These are phyloP conservation scores for Moricandia arvensis DNA, from an alignment of 345 rosid genomes.

Conservation along the genomic window DNA sequence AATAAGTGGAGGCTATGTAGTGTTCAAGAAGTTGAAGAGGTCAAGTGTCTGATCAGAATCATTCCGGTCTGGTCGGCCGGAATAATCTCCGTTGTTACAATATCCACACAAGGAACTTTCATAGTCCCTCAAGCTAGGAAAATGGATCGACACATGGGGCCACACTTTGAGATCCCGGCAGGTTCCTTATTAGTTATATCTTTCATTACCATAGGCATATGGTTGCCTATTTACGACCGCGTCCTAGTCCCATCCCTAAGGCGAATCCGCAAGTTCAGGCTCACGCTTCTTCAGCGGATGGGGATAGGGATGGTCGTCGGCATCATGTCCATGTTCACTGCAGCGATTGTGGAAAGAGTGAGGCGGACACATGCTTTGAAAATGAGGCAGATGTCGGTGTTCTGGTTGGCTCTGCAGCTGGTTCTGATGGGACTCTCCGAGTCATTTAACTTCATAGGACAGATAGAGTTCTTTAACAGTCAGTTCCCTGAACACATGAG, in stretches of 20 bases:
- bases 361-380: constrained; percentile 38
- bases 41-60: constrained; percentile 56
- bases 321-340: constrained; percentile 47
- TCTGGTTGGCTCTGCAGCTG: constrained; percentile 57
- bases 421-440: constrained; percentile 50
- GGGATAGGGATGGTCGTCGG: constrained; percentile 53
- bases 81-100: constrained; percentile 43
- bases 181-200: constrained; percentile 46
- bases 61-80: constrained; percentile 60
- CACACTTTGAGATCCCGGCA: constrained; percentile 55
- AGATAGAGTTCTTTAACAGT: constrained; percentile 60
- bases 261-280: constrained; percentile 42
- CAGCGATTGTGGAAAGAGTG: constrained; percentile 50
- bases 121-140: constrained; percentile 48
- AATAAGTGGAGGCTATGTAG: constrained; percentile 59
- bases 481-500: constrained; percentile 67
- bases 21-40: constrained; percentile 66
- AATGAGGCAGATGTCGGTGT: constrained; percentile 38
- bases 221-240: constrained; percentile 65
- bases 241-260: constrained; percentile 46
- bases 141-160: constrained; percentile 65
- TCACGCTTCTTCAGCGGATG: constrained; percentile 57
- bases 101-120: constrained; percentile 50
- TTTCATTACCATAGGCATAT: constrained; percentile 50
- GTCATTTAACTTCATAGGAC: constrained; percentile 57